Evolutionary conservation across 108 stramenopile species (phyloP), one percentile per base, ranked within the genome.

Genomic region (Hondaea fermentalgiana): DNA sequence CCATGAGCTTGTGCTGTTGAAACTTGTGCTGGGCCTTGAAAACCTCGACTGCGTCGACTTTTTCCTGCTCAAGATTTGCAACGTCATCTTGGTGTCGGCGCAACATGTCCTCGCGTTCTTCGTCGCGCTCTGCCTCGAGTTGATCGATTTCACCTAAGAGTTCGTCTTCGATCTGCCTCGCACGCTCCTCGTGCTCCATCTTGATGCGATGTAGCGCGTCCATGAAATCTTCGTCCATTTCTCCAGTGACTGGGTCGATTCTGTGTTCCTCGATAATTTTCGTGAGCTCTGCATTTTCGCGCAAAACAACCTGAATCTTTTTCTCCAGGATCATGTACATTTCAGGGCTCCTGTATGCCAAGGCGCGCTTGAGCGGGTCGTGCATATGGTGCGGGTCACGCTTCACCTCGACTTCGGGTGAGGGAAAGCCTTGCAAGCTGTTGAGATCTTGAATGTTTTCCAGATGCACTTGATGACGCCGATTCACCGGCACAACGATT

Each of bases 291-390:
- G 76, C 76, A 35, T 83, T 83, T 23, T 83, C 76, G 19, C 76
- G 45, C 51, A 53, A 17, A 17, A 83, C 51, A 45, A 83, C 28
- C 76, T 83, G 45, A 35, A 83, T 47, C 4, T 28, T 21, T 45
- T 83, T 83, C 51, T 83, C 76, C 19, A 83, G 51, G 28, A 83
- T 12, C 45, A 83, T 53, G 76, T 83, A 83, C 76, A 83, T 83
- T 45, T 83, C 76, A 6, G 76, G 76, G 51, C 76, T 83, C 76
- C 76, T 8, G 51, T 83, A 83, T 12, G 76, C 76, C 43, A 83
- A 16, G 6, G 19, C 76, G 3, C 76, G 45, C 51, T 83, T 83
- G 49, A 53, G n/a, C 49, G 45, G 49, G 51, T 83, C 76, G 76
- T 83, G 76, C 76, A 83, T 83, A 1, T 83, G 19, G 76, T 83